Base-by-base conservation (phyloP, 441 rosid species). In the Adansonia rubrostipa region DNA sequence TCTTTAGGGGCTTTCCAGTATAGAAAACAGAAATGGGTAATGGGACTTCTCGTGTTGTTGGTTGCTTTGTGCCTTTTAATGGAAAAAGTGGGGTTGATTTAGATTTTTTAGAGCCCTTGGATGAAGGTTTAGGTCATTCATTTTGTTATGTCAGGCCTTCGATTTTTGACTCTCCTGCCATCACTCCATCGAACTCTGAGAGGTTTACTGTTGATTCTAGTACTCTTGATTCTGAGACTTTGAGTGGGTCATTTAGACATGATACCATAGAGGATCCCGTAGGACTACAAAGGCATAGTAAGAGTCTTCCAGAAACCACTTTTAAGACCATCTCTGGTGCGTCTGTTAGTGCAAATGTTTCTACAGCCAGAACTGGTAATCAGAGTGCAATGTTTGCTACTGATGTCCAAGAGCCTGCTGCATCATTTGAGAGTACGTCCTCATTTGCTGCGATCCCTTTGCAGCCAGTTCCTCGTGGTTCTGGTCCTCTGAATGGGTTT, bases 101-200 rank as follows among this genome's bases (percentile, higher is more conserved):
- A 81, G 97, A 91, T 82, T 92, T 91, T 87, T 76, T 92, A 11
- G 97, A 93, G 87, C 95, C 97, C 60, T 74, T 93, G 77, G 98
- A 95, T 77, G 99, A 95, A 86, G 99, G 99, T 48, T 84, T 95
- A 79, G 99, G 99, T 73, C 99, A 95, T 86, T 95, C 99, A 24
- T 95, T 95, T 72, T 95, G 99, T 78, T 95, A 93, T 80, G 92
- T 95, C 57, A 87, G 99, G 88, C 99, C 97, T 17, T 82, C 88
- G 1, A 84, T 87, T 82, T 93, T 92, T 50, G 97, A 93, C 77
- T 93, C 99, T 68, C 99, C 97, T 9, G 93, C 90, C 76, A 95
- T 93, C 62, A 93, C 99, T 64, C 99, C 99, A 0, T 92, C 87
- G 6, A 95, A 92, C 81, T 95, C 99, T 1, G 97, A 93, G 91